Percentiles rank a stretch among this genome's conserved stretches.
Conservation (phyloP, 2,329 filamentous ascomycete genomes). For the Amauroascus verrucosus region DNA sequence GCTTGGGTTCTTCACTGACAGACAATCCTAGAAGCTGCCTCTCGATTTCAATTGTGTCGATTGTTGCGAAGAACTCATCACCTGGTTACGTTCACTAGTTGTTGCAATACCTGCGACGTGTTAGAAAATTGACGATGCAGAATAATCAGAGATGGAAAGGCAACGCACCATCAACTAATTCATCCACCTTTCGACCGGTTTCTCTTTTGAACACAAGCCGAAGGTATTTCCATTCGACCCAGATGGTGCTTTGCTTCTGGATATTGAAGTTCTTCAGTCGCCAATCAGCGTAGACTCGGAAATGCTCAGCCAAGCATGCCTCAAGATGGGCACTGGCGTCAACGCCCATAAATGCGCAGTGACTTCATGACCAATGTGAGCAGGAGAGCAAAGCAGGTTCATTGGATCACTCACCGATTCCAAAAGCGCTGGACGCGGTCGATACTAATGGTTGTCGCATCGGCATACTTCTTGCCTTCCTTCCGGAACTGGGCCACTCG, state of each 20-base stretch:
- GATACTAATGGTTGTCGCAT: conserved; percentile 5
- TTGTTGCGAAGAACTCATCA: not conserved
- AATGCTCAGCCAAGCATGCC: conserved; percentile 6
- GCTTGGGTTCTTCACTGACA: not conserved
- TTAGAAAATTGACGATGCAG: too few relatives aligned
- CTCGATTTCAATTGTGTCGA: not conserved
- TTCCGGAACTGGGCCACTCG: conserved; percentile 6
- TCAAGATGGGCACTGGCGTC: conserved; percentile 1
- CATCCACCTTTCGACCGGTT: not conserved
- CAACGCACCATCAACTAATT: not conserved
- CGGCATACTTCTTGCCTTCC: conserved; percentile 12
- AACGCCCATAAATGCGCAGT: conserved; percentile 8
- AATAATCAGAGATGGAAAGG: too few relatives aligned
- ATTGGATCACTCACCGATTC: conserved; percentile 1
- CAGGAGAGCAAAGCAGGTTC: not conserved
- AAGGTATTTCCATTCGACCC: not conserved
- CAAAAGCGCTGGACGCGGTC: conserved; percentile 10
- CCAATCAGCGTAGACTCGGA: not conserved
- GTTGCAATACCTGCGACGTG: too few relatives aligned
- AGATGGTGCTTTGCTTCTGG: not conserved
- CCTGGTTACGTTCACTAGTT: not conserved
- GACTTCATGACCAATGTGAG: not conserved
- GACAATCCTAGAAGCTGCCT: not conserved
- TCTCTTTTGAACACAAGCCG: not conserved
- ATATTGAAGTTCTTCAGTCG: not conserved